Evolutionary conservation across 176 grass and related monocot genomes (phyloP), one percentile per base, ranked within the genome.

Genomic region (Rhynchospora breviuscula): DNA sequence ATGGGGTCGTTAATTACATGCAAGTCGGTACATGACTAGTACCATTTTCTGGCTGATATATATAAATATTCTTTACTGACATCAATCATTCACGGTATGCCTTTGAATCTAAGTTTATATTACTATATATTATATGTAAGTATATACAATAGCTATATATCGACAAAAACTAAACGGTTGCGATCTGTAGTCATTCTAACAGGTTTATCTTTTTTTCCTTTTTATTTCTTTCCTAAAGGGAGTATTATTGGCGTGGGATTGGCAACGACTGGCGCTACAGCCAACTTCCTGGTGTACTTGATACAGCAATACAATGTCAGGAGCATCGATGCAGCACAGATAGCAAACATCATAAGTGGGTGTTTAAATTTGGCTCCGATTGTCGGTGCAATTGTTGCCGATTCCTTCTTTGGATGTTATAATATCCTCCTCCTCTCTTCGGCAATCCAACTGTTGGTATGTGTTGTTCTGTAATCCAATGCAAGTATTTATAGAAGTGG

Each of bases 401-500:
- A 97, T 6, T 91, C 91, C 26, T 97, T 89, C 83, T 86, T 92
- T 49, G 94, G 92, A 13, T 94, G 79, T 83, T 94, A 81, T 84
- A 85, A 90, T 3, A 14, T 97, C n/a, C 40, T 97, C 14, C 90
- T 83, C 0, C 15, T 87, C 83, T 84, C 88, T 58, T 85, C 86
- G 61, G 69, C 11, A 46, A 73, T 87, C 68, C 33, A 77, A 17
- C 69, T 94, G 48, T 68, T 92, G 85, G 90, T 89, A 82, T 68
- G 84, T 54, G 0, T 11, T 31, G 33, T 25, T 70, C 17, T 70
- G 2, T 9, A 49, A 49, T 48, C 48, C 22, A 73, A 22, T 73
- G 18, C 15, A 49, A 47, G 26, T 0, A 33, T 77, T 56, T 31
- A n/a, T 80, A 17, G 40, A 25, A 45, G 68, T 44, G 35, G 35